Evolutionary conservation across 306 rosid genomes (phyloP).

Genomic region (Pyrus pyrifolia): DNA sequence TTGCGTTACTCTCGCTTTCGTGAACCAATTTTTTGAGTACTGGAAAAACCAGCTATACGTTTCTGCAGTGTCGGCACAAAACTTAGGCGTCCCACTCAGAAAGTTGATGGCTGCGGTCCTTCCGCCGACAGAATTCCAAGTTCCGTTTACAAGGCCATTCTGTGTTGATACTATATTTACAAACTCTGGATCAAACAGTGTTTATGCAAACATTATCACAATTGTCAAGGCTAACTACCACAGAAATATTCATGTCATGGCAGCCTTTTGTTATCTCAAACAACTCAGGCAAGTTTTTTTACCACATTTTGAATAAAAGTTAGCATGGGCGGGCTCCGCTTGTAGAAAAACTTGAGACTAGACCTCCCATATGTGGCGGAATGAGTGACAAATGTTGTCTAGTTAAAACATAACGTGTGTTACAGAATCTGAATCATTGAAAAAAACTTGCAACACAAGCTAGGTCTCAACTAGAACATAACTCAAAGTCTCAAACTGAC

Average conservation of each 20-base stretch:
- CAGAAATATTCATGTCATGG: conserved; percentile 10
- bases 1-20: conserved; percentile 20
- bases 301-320: too few species aligned
- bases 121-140: background rate
- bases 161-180: conserved; percentile 31
- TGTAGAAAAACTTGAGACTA: too few species aligned
- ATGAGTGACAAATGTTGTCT: background rate
- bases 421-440: background rate
- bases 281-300: conserved; percentile 22
- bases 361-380: too few species aligned
- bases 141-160: conserved; percentile 24
- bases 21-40: conserved; percentile 29
- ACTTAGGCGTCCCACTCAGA: conserved; percentile 27
- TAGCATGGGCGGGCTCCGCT: too few species aligned
- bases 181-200: conserved; percentile 20
- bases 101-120: conserved; percentile 27
- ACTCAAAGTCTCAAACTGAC: background rate
- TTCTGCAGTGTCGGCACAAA: conserved; percentile 23
- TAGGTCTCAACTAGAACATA: background rate
- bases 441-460: background rate
- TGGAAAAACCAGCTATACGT: conserved; percentile 19
- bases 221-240: conserved; percentile 29
- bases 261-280: conserved; percentile 26
- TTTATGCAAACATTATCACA: conserved; percentile 26
- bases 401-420: background rate